phyloP scores from a whole-genome alignment of 345 rosid species.

The Bretschneidera sinensis region DNA sequence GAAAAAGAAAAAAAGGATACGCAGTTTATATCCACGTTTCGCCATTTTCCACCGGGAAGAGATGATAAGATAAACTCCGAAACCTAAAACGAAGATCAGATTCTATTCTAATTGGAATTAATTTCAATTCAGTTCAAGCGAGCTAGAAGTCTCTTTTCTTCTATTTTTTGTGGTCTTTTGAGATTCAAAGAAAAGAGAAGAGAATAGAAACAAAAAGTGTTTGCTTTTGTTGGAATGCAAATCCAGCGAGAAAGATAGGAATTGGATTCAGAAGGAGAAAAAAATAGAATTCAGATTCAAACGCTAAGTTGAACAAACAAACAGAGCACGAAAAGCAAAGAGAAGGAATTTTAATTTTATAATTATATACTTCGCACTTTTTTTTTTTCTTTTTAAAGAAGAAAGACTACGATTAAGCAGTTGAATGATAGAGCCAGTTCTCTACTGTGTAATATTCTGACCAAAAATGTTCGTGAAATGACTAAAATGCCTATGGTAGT shows the following conservation, averaged over 20 bases:
- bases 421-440: slow-evolving; percentile 14
- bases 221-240: slow-evolving; percentile 30
- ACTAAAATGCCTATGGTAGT: background rate
- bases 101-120: slow-evolving; percentile 5
- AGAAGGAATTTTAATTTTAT: slow-evolving; percentile 4
- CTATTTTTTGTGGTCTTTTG: background rate
- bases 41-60: slow-evolving; percentile 44
- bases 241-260: slow-evolving; percentile 34
- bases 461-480: slow-evolving; percentile 1
- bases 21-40: slow-evolving; percentile 95
- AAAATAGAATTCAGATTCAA: slow-evolving; percentile 20
- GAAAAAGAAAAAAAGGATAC: slow-evolving; percentile 66
- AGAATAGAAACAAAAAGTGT: background rate
- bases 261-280: slow-evolving; percentile 34
- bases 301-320: slow-evolving; percentile 14
- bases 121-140: slow-evolving; percentile 24
- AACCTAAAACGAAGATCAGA: slow-evolving; percentile 12
- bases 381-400: too few species aligned
- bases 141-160: slow-evolving; percentile 7
- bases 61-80: slow-evolving; percentile 12
- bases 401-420: too few species aligned
- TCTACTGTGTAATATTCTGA: background rate
- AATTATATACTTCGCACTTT: background rate
- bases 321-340: slow-evolving; percentile 25
- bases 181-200: slow-evolving; percentile 17